Base-by-base conservation (phyloP, 352 stramenopile genomes). In the Phytophthora sp. region DNA sequence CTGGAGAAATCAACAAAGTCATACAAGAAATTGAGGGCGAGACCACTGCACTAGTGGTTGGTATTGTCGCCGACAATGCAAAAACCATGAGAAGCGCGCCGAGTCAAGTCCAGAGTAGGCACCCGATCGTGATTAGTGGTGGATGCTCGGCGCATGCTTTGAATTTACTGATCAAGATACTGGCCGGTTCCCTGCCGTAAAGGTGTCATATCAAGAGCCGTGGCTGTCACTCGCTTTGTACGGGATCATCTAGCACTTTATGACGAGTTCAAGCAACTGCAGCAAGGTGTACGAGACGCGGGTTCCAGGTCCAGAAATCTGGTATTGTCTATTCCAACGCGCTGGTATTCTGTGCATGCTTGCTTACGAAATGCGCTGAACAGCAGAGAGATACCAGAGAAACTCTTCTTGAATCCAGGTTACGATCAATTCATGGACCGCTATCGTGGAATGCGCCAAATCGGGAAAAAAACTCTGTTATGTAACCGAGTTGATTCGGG, bases 391-490 rank as follows among this genome's bases (percentile, higher is more conserved):
- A n/a, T n/a, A n/a, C n/a, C n/a, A n/a, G n/a, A 41, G 20, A 18
- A n/a, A 21, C 1, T 21, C 7, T 1, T 41, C 20, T 15, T 56
- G 24, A 42, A 23, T 49, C 44, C 42, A 1, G 44, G 47, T 0
- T 64, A 64, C 11, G 33, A 56, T 16, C 9, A 56, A 13, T 56
- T 63, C 33, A 30, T n/a, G 3, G 33, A 41, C 8, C 13, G 44
- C 15, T 63, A 63, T 50, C 56, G 56, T 31, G 56, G 44, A 21
- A 51, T 44, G 9, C 21, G n/a, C 21, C 56, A 42, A 50, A 42
- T 2, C 31, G 12, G 15, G 42, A 9, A 42, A 20, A 31, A 63
- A 39, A 30, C 33, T 63, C 27, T 18, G 2, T 1, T 63, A 33
- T 20, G n/a, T 56, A 18, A 56, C 18, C 2, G 23, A 5, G 1